Evolutionary conservation across 768 basidiomycete genomes (phyloP).

Genomic region (Termitomyces sp.): DNA sequence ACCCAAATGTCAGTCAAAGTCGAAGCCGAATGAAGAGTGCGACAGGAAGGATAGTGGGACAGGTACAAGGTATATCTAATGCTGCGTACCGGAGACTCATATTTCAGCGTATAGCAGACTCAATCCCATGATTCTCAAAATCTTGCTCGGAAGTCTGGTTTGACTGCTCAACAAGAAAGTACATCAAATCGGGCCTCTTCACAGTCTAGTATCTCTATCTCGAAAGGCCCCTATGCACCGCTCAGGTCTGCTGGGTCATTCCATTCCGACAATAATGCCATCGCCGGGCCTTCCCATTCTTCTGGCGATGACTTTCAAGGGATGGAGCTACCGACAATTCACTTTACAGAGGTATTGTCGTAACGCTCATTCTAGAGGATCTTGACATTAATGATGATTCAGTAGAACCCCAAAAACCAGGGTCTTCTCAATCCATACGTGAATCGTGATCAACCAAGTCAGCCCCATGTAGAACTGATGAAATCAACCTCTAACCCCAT

Average conservation of each 20-base stretch:
- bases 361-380: neutral
- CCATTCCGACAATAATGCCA: neutral
- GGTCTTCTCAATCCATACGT: neutral
- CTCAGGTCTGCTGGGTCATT: neutral
- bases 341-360: neutral
- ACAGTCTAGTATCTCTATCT: neutral
- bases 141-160: neutral
- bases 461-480: neutral
- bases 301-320: neutral
- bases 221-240: neutral
- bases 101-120: neutral
- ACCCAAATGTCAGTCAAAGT: neutral
- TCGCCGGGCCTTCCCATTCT: neutral
- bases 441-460: constrained; percentile 8
- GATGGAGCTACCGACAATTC: neutral
- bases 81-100: neutral
- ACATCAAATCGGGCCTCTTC: neutral
- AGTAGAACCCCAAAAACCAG: neutral
- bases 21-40: neutral
- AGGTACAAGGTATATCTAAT: neutral
- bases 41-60: neutral
- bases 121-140: neutral
- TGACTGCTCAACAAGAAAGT: neutral
- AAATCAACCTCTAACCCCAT: neutral
- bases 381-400: neutral